Evolutionary conservation across 345 rosid species (phyloP).

Genomic region (thale cress (Arabidopsis thaliana)): TAIR10.1 NC_003071.7:8185501-8186000

Average conservation of each 20-base stretch:
- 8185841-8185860: slow-evolving; percentile 15
- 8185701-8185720: slow-evolving; percentile 59
- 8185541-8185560: background rate
- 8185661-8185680: slow-evolving; percentile 65
- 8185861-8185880: background rate
- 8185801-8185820: slow-evolving; percentile 15
- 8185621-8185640: slow-evolving; percentile 35
- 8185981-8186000: slow-evolving; percentile 34
- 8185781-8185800: slow-evolving; percentile 78
- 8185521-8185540: background rate
- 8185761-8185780: slow-evolving; percentile 82
- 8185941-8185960: slow-evolving; percentile 25
- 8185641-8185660: slow-evolving; percentile 78
- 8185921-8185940: background rate
- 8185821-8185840: background rate
- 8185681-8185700: slow-evolving; percentile 84
- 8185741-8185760: slow-evolving; percentile 90
- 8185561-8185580: background rate
- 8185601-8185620: background rate
- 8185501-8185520: background rate
- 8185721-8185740: slow-evolving; percentile 71
- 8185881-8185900: slow-evolving; percentile 13
- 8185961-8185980: slow-evolving; percentile 35
- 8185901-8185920: background rate
- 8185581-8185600: background rate